Evolutionary conservation across 768 basidiomycete species (phyloP), one percentile per base, ranked within the genome.

Genomic region (Leucogyrophana mollusca): DNA sequence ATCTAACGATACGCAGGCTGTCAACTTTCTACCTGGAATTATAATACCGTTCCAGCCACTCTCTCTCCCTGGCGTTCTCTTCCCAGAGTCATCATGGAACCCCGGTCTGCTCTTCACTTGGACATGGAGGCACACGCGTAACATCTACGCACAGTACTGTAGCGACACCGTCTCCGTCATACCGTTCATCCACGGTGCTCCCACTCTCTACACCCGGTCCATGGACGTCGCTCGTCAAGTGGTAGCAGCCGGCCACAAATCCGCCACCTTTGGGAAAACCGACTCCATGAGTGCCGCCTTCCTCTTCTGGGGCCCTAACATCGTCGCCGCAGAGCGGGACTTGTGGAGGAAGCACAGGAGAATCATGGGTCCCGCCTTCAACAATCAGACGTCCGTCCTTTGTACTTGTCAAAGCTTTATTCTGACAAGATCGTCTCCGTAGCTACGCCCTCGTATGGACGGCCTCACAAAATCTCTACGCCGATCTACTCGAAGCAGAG

Each of bases 401-500:
- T 16, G 3, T 25, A 10, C 14, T 10, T 36, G 10, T 4, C 10
- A 14, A 10, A 5, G 30, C 10, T 25, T 4, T 40, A 18, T 14
- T 3, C 4, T 45, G 16, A 1, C 17, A 34, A 13, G 6, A 22
- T 38, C n/a, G n/a, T n/a, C 20, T n/a, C 13, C 21, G 25, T 40
- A 62, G 60, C 10, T 54, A 62, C 24, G 17, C 41, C 16, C 50
- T 57, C 30, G 55, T 62, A 13, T 62, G 60, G 58, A 45, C 50
- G 24, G 30, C 40, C 9, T 51, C 55, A 10, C 47, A 20, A 24
- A 54, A 46, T 23, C 51, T 56, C 21, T 62, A 60, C 20, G 23
- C 36, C 9, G 54, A 62, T 32, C 54, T 62, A 52, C 20, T 38
- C 11, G 35, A 52, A 9, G 23, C 32, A 6, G 52, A 62, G 24